A percentile compares a stretch with the other conserved stretches of the same genome.
Evolutionary conservation across 2,329 filamentous ascomycete species (phyloP).

Genomic region (Trichothecium sympodiale): DNA sequence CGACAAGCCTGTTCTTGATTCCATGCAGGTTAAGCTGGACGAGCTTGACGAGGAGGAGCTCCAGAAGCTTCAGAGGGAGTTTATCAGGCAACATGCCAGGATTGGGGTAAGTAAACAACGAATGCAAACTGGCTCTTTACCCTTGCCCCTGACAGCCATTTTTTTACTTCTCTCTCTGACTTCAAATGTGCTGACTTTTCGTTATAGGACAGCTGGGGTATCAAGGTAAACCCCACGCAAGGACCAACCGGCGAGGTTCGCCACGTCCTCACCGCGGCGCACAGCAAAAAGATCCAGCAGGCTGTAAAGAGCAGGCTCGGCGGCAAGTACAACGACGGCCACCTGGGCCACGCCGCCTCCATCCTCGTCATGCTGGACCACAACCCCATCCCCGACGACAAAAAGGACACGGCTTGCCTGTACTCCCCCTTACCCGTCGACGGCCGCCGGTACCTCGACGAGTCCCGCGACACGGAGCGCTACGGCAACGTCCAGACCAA

Average conservation of each 20-base stretch:
- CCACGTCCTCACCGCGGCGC: neutral
- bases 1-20: slow-evolving; percentile 1
- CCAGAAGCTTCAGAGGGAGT: no score
- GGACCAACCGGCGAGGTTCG: slow-evolving; percentile 1
- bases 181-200: neutral
- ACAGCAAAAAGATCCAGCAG: slow-evolving; percentile 1
- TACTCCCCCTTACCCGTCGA: slow-evolving; percentile 2
- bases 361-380: slow-evolving; percentile 2
- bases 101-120: no score
- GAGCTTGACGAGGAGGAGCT: neutral
- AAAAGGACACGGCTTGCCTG: slow-evolving; percentile 1
- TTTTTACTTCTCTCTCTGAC: no score
- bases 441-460: slow-evolving; percentile 1
- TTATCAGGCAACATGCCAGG: no score
- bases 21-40: slow-evolving; percentile 2
- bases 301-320: slow-evolving; percentile 1
- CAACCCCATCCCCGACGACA: slow-evolving; percentile 1
- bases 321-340: slow-evolving; percentile 2
- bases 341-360: slow-evolving; percentile 2
- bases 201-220: slow-evolving; percentile 2
- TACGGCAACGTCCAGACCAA: slow-evolving; percentile 2
- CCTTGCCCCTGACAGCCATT: no score
- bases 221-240: neutral
- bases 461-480: neutral
- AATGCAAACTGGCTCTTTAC: no score